Conservation (phyloP, 495 filamentous ascomycete species). For the Penicillium egyptiacum region DNA sequence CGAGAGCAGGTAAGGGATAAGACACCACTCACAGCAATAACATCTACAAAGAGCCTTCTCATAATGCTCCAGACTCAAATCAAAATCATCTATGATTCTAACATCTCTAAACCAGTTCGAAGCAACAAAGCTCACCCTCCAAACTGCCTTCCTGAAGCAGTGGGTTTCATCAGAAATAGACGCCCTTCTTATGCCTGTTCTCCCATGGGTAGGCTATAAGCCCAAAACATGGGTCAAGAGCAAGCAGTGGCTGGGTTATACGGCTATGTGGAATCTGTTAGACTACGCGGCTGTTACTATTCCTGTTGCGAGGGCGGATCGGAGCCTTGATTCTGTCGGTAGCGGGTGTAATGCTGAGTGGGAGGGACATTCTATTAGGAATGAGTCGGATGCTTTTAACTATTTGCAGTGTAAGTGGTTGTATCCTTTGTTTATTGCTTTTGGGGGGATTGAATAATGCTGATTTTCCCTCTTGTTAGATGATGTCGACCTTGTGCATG, state of each 20-base stretch:
- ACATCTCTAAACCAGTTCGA: conserved; percentile 17
- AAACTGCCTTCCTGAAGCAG: conserved; percentile 34
- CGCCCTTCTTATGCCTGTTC: conserved; percentile 60
- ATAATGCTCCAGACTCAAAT: no score
- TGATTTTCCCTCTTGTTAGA: conserved; percentile 20
- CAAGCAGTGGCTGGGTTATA: conserved; percentile 60
- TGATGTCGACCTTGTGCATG: conserved; percentile 45
- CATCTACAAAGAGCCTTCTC: no score
- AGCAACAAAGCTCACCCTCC: conserved; percentile 29
- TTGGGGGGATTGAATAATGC: neutral
- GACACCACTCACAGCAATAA: neutral
- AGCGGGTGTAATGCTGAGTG: conserved; percentile 24
- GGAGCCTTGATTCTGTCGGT: conserved; percentile 24
- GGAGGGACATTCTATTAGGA: conserved; percentile 30
- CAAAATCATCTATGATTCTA: neutral
- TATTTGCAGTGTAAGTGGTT: conserved; percentile 36
- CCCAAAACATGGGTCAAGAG: conserved; percentile 49
- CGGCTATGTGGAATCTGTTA: conserved; percentile 64
- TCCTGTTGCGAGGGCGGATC: conserved; percentile 49
- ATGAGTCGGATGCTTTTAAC: conserved; percentile 44
- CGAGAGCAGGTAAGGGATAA: conserved; percentile 29
- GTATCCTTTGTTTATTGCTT: neutral
- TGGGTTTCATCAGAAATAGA: conserved; percentile 61
- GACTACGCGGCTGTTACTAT: conserved; percentile 61
- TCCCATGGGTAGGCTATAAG: conserved; percentile 52